These are phyloP conservation scores for Vanderwaltozyma verrucispora DNA, from an alignment of 805 yeast genomes.

Conservation along the genomic window DNA sequence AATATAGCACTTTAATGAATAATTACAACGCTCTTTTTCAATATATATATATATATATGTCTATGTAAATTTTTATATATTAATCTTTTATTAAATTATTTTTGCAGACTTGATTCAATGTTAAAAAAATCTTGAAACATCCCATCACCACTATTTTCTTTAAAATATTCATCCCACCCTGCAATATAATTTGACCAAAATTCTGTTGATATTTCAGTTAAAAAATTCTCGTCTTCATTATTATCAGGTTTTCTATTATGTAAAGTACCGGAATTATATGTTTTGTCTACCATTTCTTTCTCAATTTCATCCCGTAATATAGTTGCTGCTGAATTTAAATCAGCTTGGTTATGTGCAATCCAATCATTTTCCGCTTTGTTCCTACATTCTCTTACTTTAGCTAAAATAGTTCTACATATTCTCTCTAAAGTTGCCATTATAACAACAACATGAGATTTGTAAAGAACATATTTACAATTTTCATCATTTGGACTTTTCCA, in stretches of 20 bases:
- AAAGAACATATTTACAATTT: neutral
- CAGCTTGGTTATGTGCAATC: neutral
- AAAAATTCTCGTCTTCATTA: neutral
- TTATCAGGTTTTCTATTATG: too few species aligned
- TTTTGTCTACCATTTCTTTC: neutral
- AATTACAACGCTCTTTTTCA: too few species aligned
- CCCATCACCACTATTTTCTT: neutral
- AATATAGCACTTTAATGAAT: too few species aligned
- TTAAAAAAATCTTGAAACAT: neutral
- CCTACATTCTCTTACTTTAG: slow-evolving; percentile 7
- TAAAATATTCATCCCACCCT: slow-evolving; percentile 8
- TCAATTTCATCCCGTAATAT: neutral
- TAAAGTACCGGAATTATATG: too few species aligned
- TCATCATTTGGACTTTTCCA: slow-evolving; percentile 2
- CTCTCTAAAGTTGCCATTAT: slow-evolving; percentile 5
- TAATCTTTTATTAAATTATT: too few species aligned
- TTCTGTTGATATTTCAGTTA: slow-evolving; percentile 7
- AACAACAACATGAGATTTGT: slow-evolving; percentile 4
- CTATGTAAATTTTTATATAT: too few species aligned
- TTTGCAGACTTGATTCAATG: too few species aligned
- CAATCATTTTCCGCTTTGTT: slow-evolving; percentile 5
- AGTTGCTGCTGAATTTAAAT: neutral
- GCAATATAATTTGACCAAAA: slow-evolving; percentile 12
- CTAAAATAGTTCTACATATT: slow-evolving; percentile 5
- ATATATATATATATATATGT: too few species aligned